phyloP scores from a whole-genome alignment of 768 basidiomycete species.

The Auricularia sp. region DNA sequence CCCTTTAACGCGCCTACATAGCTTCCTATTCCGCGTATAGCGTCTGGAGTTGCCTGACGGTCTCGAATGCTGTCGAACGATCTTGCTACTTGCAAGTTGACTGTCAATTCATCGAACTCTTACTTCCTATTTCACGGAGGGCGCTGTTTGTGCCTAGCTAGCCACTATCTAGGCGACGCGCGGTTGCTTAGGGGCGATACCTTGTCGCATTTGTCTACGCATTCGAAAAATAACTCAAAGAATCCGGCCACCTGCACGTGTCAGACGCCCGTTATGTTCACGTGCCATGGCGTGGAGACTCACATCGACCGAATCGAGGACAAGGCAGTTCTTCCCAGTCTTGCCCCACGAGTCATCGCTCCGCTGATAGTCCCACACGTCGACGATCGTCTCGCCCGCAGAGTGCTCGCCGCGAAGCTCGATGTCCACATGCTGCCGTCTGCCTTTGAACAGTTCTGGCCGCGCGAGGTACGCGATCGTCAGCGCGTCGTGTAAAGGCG shows the following conservation, averaged over 20 bases:
- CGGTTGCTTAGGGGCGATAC: conserved; percentile 47
- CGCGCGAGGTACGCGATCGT: conserved; percentile 65
- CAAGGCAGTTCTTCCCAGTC: conserved; percentile 64
- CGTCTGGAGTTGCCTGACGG: too few species aligned
- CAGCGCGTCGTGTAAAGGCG: conserved; percentile 80
- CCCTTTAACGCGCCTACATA: too few species aligned
- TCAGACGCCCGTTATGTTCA: conserved; percentile 3
- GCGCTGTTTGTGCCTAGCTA: not conserved
- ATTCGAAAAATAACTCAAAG: conserved; percentile 55
- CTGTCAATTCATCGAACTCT: too few species aligned
- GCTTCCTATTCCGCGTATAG: too few species aligned
- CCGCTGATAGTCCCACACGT: conserved; percentile 53
- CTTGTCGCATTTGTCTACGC: conserved; percentile 45
- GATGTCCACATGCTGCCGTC: conserved; percentile 72
- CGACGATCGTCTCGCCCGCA: conserved; percentile 70
- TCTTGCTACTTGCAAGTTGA: too few species aligned
- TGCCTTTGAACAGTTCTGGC: conserved; percentile 54
- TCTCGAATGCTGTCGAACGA: too few species aligned
- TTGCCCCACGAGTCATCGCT: conserved; percentile 60
- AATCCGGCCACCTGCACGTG: conserved; percentile 45
- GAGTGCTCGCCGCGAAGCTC: conserved; percentile 60
- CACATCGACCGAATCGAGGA: conserved; percentile 61
- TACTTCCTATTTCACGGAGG: too few species aligned
- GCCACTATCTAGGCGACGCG: not conserved
- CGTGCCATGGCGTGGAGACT: conserved; percentile 14